Base-by-base conservation (phyloP, 2,329 filamentous ascomycete species). In the Fusarium piperis region DNA sequence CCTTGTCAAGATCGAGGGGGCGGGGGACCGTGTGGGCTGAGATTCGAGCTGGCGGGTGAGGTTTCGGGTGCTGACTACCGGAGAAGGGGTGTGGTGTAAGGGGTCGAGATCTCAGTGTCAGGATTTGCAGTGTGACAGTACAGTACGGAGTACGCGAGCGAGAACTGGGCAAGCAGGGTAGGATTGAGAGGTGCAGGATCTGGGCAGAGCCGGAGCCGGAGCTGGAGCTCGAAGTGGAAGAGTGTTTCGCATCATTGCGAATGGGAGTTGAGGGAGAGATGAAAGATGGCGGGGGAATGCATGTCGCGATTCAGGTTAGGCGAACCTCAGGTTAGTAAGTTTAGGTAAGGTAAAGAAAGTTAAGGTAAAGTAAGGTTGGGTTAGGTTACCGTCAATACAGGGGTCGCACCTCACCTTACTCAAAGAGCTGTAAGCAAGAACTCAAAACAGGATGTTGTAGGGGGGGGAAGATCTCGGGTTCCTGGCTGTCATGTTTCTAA, bases 31-130 rank as follows among this genome's bases (percentile, higher is more conserved):
- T 75, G 68, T 77, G 75, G 75, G 70, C 75, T 77, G 73, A 77
- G 75, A 76, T 75, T 77, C 68, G 68, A 77, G 75, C 53, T 77
- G 70, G 51, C 65, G 51, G 72, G 59, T 53, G 69, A 74, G 71
- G 74, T 72, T 65, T 74, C 63, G 69, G 64, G 61, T 66, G 55
- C 41, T 74, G 72, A 65, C 70, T 70, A 68, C 70, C 67, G 70
- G 62, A 36, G 64, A 73, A 73, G 59, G 70, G 63, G 70, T 51
- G 63, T 44, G 35, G 46, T 56, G 53, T 55, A 58, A 46, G 60
- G 67, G 67, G 59, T 44, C 51, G 38, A 59, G 67, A 71, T 71
- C 70, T 71, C 23, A 44, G 44, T 18, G 41, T 48, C 58, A 52
- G 51, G 69, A 36, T 44, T 63, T 32, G 15, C 28, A 38, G 55